Conservation (phyloP, 1,284 basidiomycete genomes). For the Microbotryomycetes sp. region DNA sequence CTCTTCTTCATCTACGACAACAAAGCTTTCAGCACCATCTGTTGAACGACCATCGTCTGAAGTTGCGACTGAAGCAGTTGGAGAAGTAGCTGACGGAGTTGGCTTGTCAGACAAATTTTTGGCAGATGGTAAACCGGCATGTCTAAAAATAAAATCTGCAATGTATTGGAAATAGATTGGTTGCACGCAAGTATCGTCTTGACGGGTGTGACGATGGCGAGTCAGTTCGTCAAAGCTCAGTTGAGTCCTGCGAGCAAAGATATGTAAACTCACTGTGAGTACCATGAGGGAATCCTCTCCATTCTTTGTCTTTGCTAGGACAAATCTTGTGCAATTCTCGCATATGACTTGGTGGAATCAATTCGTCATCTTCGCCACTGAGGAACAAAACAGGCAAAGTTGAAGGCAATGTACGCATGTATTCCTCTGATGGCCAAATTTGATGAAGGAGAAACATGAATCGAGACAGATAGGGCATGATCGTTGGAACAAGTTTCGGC, state of each 20-base stretch:
- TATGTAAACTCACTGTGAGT: slow-evolving; percentile 29
- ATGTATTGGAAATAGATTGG: slow-evolving; percentile 25
- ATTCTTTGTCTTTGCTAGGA: slow-evolving; percentile 47
- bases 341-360: slow-evolving; percentile 85
- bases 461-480: slow-evolving; percentile 69
- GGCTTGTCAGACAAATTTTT: background rate
- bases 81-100: background rate
- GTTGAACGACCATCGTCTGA: background rate
- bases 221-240: background rate
- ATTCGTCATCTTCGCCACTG: slow-evolving; percentile 67
- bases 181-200: slow-evolving; percentile 32
- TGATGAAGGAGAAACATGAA: slow-evolving; percentile 80
- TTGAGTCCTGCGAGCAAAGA: background rate
- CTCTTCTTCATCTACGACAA: slow-evolving; percentile 1
- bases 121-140: slow-evolving; percentile 1
- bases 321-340: slow-evolving; percentile 59
- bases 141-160: slow-evolving; percentile 13
- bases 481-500: slow-evolving; percentile 67
- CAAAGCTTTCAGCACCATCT: background rate
- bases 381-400: slow-evolving; percentile 79
- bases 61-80: background rate
- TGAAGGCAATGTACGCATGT: slow-evolving; percentile 32
- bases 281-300: slow-evolving; percentile 34
- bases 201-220: background rate
- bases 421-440: slow-evolving; percentile 56